Evolutionary conservation across 78 protist species (phyloP).

Genomic region (Pelomyxa schiedti): DNA sequence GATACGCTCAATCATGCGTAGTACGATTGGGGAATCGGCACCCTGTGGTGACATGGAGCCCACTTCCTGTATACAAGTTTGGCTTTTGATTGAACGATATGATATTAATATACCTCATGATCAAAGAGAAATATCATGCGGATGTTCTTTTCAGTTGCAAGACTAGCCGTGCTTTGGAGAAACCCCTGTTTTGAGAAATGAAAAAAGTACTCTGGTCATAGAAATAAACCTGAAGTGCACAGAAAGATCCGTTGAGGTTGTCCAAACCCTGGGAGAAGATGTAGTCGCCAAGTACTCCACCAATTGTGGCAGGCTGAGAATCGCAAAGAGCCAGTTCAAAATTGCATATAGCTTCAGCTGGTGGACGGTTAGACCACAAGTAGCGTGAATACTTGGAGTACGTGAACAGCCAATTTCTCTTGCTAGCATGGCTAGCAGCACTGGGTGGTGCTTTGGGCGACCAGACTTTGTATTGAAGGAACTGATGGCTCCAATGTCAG

Average conservation of each 20-base stretch:
- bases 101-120: too few species aligned
- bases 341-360: slow-evolving; percentile 48
- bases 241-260: slow-evolving; percentile 67
- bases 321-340: slow-evolving; percentile 74
- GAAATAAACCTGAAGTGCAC: slow-evolving; percentile 34
- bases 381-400: not conserved
- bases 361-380: not conserved
- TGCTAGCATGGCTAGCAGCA: slow-evolving; percentile 33
- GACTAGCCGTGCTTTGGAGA: not conserved
- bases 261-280: slow-evolving; percentile 83
- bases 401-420: slow-evolving; percentile 36
- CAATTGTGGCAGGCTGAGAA: slow-evolving; percentile 67
- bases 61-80: too few species aligned
- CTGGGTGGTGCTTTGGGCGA: slow-evolving; percentile 36
- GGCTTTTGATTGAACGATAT: too few species aligned
- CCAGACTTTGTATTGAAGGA: not conserved
- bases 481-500: not conserved
- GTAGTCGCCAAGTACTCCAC: slow-evolving; percentile 76
- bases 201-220: slow-evolving; percentile 3
- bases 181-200: not conserved
- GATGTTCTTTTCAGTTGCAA: slow-evolving; percentile 26
- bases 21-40: slow-evolving; percentile 24
- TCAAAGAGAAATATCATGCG: slow-evolving; percentile 61
- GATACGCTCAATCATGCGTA: slow-evolving; percentile 47
- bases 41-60: slow-evolving; percentile 60